These are phyloP conservation scores for Eimeria maxima DNA, from an alignment of 169 alveolate species.

Conservation along the genomic window DNA sequence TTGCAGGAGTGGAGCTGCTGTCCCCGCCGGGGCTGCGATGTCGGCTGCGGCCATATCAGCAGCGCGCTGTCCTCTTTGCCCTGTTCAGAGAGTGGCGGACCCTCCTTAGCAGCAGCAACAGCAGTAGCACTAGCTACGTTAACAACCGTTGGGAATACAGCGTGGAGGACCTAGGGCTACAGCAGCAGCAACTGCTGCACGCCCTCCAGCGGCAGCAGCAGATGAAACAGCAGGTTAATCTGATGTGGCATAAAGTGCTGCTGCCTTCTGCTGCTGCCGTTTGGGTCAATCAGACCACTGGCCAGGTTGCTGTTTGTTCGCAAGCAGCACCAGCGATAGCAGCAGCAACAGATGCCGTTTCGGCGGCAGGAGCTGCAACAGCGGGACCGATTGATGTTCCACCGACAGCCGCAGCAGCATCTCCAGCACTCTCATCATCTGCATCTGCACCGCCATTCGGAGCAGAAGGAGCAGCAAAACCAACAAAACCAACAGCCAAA, in stretches of 20 bases:
- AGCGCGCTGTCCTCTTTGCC: slow-evolving; percentile 82
- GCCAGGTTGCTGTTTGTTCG: slow-evolving; percentile 13
- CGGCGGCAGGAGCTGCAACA: background rate
- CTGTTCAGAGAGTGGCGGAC: slow-evolving; percentile 77
- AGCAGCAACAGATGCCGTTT: background rate
- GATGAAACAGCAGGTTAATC: slow-evolving; percentile 43
- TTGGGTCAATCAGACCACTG: slow-evolving; percentile 55
- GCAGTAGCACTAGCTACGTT: background rate
- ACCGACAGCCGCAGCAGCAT: slow-evolving; percentile 14
- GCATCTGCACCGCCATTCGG: background rate
- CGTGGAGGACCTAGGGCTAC: background rate
- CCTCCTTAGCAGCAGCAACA: background rate
- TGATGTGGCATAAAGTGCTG: slow-evolving; percentile 32
- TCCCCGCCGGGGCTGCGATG: slow-evolving; percentile 73
- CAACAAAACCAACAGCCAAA: background rate
- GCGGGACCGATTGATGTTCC: background rate
- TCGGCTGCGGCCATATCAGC: slow-evolving; percentile 82
- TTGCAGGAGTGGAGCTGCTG: slow-evolving; percentile 12
- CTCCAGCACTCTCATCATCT: background rate
- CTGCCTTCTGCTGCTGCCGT: slow-evolving; percentile 62
- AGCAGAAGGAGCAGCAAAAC: background rate
- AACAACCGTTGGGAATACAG: background rate
- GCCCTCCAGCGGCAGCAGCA: slow-evolving; percentile 10
- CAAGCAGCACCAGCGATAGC: slow-evolving; percentile 3
- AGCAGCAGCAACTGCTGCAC: slow-evolving; percentile 52